Percentiles rank a stretch among this genome's conserved stretches.
Evolutionary conservation across 495 filamentous ascomycete genomes (phyloP).

Genomic region (Penicillium canariense): DNA sequence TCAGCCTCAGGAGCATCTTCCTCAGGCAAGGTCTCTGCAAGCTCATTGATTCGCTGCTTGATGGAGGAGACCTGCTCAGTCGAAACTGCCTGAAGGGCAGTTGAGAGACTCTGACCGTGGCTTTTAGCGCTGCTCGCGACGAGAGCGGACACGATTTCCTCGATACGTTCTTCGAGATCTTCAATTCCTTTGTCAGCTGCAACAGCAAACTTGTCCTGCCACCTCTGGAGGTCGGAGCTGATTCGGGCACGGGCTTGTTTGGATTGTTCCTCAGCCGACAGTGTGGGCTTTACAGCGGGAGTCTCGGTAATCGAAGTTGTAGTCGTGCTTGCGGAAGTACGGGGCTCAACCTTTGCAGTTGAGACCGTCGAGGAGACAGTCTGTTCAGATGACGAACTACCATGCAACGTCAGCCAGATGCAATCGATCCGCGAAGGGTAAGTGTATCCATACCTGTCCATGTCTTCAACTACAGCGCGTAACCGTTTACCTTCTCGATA

Average conservation of each 20-base stretch:
- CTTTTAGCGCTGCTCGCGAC: conserved; percentile 61
- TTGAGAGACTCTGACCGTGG: conserved; percentile 64
- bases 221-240: conserved; percentile 70
- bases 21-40: conserved; percentile 55
- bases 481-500: conserved; percentile 69
- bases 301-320: conserved; percentile 24
- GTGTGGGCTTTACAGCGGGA: conserved; percentile 24
- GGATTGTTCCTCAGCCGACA: conserved; percentile 41
- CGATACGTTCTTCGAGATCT: conserved; percentile 64
- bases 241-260: conserved; percentile 65
- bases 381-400: conserved; percentile 30
- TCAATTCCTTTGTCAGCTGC: conserved; percentile 78
- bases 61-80: conserved; percentile 60
- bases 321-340: conserved; percentile 22
- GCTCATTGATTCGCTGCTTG: conserved; percentile 62
- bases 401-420: conserved; percentile 20
- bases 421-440: background rate
- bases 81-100: conserved; percentile 64
- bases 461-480: conserved; percentile 55
- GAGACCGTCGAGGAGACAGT: conserved; percentile 26
- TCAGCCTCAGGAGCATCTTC: conserved; percentile 51
- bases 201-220: conserved; percentile 81
- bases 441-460: conserved; percentile 43
- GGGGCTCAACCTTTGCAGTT: conserved; percentile 16
- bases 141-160: conserved; percentile 74